Percentiles rank a stretch among this genome's conserved stretches.
These are phyloP conservation scores for Fusarium compactum DNA, from an alignment of 2,329 filamentous ascomycete genomes.

Conservation along the genomic window DNA sequence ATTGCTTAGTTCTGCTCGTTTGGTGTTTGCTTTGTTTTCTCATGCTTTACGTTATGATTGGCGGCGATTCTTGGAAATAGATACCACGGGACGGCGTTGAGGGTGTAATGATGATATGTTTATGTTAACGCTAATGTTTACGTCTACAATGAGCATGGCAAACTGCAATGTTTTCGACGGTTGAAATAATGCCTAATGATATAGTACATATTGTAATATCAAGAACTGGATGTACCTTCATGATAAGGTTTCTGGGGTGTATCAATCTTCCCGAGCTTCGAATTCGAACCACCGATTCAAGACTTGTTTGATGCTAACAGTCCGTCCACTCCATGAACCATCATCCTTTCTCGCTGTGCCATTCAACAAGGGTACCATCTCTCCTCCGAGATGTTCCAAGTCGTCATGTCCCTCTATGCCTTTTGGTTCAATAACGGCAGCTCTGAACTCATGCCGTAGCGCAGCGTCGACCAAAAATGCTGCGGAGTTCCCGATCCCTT, in stretches of 20 bases:
- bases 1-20: constrained; percentile 56
- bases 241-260: neutral
- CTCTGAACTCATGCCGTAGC: constrained; percentile 55
- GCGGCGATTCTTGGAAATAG: constrained; percentile 41
- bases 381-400: constrained; percentile 58
- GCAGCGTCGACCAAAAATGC: constrained; percentile 73
- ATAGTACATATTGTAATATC: neutral
- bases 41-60: constrained; percentile 28
- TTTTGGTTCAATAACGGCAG: constrained; percentile 63
- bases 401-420: constrained; percentile 45
- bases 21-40: constrained; percentile 9
- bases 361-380: constrained; percentile 72
- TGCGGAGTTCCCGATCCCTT: constrained; percentile 75
- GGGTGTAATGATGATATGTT: constrained; percentile 36
- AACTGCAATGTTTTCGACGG: constrained; percentile 15
- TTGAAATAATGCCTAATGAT: neutral
- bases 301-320: constrained; percentile 68
- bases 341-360: constrained; percentile 65
- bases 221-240: neutral
- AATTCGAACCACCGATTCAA: constrained; percentile 73
- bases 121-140: constrained; percentile 19
- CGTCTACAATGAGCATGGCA: constrained; percentile 16
- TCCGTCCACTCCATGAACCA: constrained; percentile 68
- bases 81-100: constrained; percentile 59
- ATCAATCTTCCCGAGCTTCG: constrained; percentile 17